Conservation (phyloP, 164 flowering plant genomes). For the Buxus sempervirens region DNA sequence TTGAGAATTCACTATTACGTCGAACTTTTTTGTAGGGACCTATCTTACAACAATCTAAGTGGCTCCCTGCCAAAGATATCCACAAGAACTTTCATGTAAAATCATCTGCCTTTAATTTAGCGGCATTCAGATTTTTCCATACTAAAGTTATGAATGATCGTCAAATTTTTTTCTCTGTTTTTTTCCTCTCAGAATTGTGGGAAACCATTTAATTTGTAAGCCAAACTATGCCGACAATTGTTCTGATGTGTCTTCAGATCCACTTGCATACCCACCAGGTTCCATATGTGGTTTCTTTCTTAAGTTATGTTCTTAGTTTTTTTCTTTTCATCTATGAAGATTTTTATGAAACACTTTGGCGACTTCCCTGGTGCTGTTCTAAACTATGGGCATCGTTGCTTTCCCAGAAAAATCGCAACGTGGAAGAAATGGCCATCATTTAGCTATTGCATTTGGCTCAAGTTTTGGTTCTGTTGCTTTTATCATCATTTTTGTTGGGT, state of each 20-base stretch:
- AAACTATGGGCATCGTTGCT: conserved; percentile 11
- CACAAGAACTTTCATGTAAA: conserved; percentile 87
- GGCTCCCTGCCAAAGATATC: conserved; percentile 87
- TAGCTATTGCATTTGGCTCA: conserved; percentile 56
- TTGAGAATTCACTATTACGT: conserved; percentile 4
- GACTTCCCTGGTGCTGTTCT: conserved; percentile 4
- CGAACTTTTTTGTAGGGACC: conserved; percentile 51
- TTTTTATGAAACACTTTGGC: neutral
- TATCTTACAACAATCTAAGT: conserved; percentile 88
- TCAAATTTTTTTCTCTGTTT: neutral
- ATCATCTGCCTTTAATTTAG: neutral
- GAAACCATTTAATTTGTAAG: conserved; percentile 84
- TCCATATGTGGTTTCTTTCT: conserved; percentile 41
- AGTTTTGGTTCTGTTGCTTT: conserved; percentile 59
- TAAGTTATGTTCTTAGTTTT: neutral
- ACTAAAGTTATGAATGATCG: neutral
- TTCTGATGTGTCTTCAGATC: conserved; percentile 66
- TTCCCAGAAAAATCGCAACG: conserved; percentile 43
- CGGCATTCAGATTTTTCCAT: neutral
- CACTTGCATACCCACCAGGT: conserved; percentile 73
- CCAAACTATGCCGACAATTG: conserved; percentile 54
- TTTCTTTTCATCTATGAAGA: neutral
- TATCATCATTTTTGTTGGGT: conserved; percentile 35
- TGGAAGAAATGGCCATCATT: conserved; percentile 34
- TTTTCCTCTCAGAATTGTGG: conserved; percentile 49